Base-by-base conservation (phyloP, 768 basidiomycete species). In the Punctularia strigosozonata region DNA sequence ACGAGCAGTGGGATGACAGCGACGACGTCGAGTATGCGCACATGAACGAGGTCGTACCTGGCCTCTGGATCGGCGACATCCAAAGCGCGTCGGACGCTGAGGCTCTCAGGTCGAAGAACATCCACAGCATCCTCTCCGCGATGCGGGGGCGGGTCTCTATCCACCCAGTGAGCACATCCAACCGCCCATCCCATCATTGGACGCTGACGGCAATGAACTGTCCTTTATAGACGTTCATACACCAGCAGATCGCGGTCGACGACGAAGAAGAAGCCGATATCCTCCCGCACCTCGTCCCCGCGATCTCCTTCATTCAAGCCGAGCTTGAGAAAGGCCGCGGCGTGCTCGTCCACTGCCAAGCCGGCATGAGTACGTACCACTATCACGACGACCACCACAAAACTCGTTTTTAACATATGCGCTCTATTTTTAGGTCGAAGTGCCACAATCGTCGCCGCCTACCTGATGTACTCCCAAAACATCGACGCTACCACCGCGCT, bases 311-410 rank as follows among this genome's bases (percentile, higher is more conserved):
- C 61, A 90, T 95, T 32, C 69, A 84, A 45, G 68, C 71, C 10
- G 83, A 90, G 47, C 58, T 91, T 3, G 71, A 78, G 54, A 83
- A 81, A 50, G 77, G 72, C 0, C 63, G 78, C 22, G 80, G 81
- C 1, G 80, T 97, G 2, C 62, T 94, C 15, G 84, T 95, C 0
- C 91, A 95, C 57, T 94, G 91, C 53, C 80, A 86, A 42, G 88
- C 86, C 18, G 91, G 91, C 19, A 68, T 88, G 58, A 88, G 86
- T 87, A 58, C 55, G 83, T 71, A 18, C 17, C 14, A n/a, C 4
- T 45, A 34, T 31, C 6, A 20, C n/a, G n/a, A n/a, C n/a, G n/a
- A n/a, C n/a, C n/a, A n/a, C n/a, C n/a, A n/a, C n/a, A n/a, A n/a
- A n/a, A n/a, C 26, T 26, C 14, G 25, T 15, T 12, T 33, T 37